These are phyloP conservation scores for Paxillus involutus DNA, from an alignment of 768 basidiomycete species.

Conservation along the genomic window DNA sequence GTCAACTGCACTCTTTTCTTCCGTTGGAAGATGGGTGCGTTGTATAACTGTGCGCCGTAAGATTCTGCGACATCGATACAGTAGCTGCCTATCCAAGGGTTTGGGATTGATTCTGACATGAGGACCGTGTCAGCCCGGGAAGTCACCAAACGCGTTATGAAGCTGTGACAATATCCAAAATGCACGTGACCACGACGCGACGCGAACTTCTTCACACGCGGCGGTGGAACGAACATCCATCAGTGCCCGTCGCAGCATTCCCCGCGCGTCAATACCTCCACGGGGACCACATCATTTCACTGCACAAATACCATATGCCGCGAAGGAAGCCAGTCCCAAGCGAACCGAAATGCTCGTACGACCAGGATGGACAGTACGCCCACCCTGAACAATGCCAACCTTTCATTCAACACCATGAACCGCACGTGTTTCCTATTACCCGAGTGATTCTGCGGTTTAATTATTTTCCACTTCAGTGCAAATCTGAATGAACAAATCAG, in stretches of 20 bases:
- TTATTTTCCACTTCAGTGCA: background rate
- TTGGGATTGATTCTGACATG: slow-evolving; percentile 39
- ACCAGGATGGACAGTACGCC: background rate
- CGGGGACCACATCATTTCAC: background rate
- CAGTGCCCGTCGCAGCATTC: too few relatives aligned
- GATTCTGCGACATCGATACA: slow-evolving; percentile 49
- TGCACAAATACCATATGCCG: slow-evolving; percentile 8
- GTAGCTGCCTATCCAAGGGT: slow-evolving; percentile 60
- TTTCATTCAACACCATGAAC: background rate
- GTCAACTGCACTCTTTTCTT: slow-evolving; percentile 58
- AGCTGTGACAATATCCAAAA: slow-evolving; percentile 11
- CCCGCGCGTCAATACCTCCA: background rate
- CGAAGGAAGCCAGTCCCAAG: slow-evolving; percentile 23
- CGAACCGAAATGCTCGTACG: background rate
- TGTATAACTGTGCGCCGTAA: slow-evolving; percentile 45
- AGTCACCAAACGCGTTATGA: slow-evolving; percentile 16
- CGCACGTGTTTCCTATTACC: slow-evolving; percentile 1
- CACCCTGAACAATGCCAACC: too few relatives aligned
- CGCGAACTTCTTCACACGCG: background rate
- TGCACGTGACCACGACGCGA: slow-evolving; percentile 19
- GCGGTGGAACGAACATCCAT: too few relatives aligned
- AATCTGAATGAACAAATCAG: background rate
- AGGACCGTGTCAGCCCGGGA: slow-evolving; percentile 12
- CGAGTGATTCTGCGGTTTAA: background rate
- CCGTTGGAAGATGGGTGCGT: slow-evolving; percentile 24